Conservation (phyloP, 371 early-diverging fungal species). For the Blastocladiella emersonii region DNA sequence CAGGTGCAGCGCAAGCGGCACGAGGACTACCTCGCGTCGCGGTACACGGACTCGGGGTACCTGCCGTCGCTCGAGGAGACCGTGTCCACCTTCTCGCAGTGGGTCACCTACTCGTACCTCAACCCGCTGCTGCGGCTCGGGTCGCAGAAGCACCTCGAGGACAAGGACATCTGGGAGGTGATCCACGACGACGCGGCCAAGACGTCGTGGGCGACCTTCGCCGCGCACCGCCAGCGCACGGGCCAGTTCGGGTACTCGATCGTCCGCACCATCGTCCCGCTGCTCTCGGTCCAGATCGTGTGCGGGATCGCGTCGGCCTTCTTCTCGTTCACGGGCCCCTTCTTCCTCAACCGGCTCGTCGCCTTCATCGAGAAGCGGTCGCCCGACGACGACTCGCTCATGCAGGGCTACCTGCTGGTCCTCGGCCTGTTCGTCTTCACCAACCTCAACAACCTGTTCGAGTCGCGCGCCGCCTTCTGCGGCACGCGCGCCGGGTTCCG, state of each 20-base stretch:
- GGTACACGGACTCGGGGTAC: not conserved
- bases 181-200: not conserved
- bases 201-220: not conserved
- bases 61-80: not conserved
- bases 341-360: constrained; percentile 4
- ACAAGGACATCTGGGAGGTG: constrained; percentile 1
- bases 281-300: not conserved
- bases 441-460: constrained; percentile 6
- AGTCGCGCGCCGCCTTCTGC: constrained; percentile 4
- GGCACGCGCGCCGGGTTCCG: constrained; percentile 4
- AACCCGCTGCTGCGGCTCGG: constrained; percentile 2
- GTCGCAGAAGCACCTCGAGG: not conserved
- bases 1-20: not conserved
- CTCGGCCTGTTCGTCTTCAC: constrained; percentile 1
- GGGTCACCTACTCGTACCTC: constrained; percentile 1
- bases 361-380: not conserved
- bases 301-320: constrained; percentile 1
- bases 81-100: not conserved
- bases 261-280: not conserved
- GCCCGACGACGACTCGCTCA: not conserved
- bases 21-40: not conserved
- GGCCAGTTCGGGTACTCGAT: not conserved
- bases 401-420: constrained; percentile 1
- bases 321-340: constrained; percentile 4
- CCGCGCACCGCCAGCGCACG: not conserved